phyloP scores from a whole-genome alignment of 1,139 yeast genomes.

The Lodderomyces orthopsilosis region DNA sequence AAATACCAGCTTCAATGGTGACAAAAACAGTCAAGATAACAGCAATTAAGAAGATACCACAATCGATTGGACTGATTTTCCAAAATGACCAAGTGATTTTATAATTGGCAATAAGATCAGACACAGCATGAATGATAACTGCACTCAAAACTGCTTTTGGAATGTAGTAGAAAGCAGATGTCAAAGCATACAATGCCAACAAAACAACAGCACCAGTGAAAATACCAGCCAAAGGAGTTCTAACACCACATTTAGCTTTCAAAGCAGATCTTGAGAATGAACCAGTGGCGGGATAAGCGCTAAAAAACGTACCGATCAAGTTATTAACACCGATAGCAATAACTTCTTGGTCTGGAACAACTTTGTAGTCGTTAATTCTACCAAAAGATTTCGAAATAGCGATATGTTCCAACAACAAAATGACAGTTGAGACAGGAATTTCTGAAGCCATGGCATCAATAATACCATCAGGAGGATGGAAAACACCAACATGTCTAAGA shows the following conservation, averaged over 20 bases:
- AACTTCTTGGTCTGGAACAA: conserved; percentile 89
- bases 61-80: conserved; percentile 74
- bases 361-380: conserved; percentile 84
- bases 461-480: conserved; percentile 63
- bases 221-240: conserved; percentile 91
- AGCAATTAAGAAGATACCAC: conserved; percentile 70
- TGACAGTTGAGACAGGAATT: conserved; percentile 80
- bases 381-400: conserved; percentile 94
- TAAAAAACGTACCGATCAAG: conserved; percentile 85
- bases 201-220: conserved; percentile 88
- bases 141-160: conserved; percentile 88
- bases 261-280: conserved; percentile 93
- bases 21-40: conserved; percentile 79
- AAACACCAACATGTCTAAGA: conserved; percentile 70
- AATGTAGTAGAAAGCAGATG: conserved; percentile 81
- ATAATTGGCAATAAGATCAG: conserved; percentile 77
- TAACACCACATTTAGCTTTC: conserved; percentile 92
- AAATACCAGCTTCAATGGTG: conserved; percentile 84
- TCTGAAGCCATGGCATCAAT: conserved; percentile 65
- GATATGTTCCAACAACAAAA: conserved; percentile 84
- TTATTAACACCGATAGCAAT: conserved; percentile 93
- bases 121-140: conserved; percentile 92
- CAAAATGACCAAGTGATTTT: conserved; percentile 72
- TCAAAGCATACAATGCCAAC: conserved; percentile 79
- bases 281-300: conserved; percentile 95